phyloP scores from a whole-genome alignment of 2,329 filamentous ascomycete genomes.

The Penicillium paneum region DNA sequence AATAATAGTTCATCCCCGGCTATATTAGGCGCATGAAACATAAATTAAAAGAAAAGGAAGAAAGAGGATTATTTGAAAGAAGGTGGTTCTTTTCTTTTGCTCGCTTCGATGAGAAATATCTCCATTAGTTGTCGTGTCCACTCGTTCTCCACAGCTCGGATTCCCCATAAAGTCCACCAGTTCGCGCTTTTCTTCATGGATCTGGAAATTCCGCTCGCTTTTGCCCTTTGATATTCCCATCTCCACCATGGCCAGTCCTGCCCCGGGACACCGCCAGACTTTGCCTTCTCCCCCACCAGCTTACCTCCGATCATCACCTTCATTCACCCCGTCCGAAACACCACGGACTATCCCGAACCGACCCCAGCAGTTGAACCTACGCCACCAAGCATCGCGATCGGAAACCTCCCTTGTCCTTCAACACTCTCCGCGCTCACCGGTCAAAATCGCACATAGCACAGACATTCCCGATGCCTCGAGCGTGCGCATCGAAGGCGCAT shows the following conservation, averaged over 20 bases:
- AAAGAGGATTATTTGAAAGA: neutral
- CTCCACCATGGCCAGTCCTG: slow-evolving; percentile 29
- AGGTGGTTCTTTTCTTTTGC: neutral
- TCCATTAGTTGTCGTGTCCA: neutral
- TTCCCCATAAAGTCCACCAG: neutral
- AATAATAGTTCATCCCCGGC: slow-evolving; percentile 1
- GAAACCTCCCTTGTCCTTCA: slow-evolving; percentile 28
- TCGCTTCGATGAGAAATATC: neutral
- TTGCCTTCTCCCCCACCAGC: slow-evolving; percentile 44
- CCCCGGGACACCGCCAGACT: slow-evolving; percentile 26
- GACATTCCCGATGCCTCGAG: slow-evolving; percentile 29
- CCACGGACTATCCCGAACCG: slow-evolving; percentile 25
- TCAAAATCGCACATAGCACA: slow-evolving; percentile 31
- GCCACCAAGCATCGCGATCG: slow-evolving; percentile 9
- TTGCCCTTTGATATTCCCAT: neutral
- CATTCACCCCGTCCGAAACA: slow-evolving; percentile 22
- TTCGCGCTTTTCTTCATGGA: neutral
- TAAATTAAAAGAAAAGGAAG: neutral
- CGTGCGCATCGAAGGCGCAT: slow-evolving; percentile 27
- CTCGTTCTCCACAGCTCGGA: neutral
- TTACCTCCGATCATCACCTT: slow-evolving; percentile 41
- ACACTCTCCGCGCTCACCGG: slow-evolving; percentile 33
- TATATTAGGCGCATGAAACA: neutral
- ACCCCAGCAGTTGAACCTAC: slow-evolving; percentile 19
- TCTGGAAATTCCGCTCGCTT: neutral